Conservation (phyloP, 2,329 filamentous ascomycete genomes). For the Clarireedia monteithiana region DNA sequence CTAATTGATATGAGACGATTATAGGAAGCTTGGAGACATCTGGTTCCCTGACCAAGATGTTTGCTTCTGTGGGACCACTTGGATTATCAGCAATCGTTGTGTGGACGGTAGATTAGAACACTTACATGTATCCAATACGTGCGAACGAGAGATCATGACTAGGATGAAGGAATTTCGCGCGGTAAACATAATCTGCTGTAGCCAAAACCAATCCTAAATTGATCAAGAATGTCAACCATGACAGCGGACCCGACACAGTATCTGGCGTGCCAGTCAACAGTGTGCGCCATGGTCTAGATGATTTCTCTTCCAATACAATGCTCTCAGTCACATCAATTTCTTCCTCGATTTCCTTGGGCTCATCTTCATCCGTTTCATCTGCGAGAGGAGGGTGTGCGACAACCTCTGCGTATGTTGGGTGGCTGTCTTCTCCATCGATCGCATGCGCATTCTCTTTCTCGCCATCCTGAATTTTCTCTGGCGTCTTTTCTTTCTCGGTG, state of each 20-base stretch:
- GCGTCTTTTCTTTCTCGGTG: constrained; percentile 35
- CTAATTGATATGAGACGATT: constrained; percentile 57
- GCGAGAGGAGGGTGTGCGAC: constrained; percentile 19
- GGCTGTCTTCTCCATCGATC: constrained; percentile 16
- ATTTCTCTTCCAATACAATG: constrained; percentile 49
- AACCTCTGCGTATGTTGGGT: constrained; percentile 16
- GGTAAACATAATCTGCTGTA: constrained; percentile 70
- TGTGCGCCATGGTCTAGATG: constrained; percentile 51
- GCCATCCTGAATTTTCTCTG: no score
- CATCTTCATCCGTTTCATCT: constrained; percentile 23
- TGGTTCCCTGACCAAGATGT: constrained; percentile 78
- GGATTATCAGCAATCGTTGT: not conserved
- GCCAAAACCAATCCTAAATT: constrained; percentile 64
- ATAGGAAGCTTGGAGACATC: constrained; percentile 67
- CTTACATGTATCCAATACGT: constrained; percentile 70
- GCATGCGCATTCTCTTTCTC: no score
- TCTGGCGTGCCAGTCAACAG: constrained; percentile 72
- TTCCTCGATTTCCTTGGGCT: constrained; percentile 34
- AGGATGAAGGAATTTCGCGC: constrained; percentile 61
- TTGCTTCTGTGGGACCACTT: constrained; percentile 64
- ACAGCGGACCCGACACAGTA: constrained; percentile 57
- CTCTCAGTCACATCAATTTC: constrained; percentile 58
- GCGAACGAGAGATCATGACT: constrained; percentile 75
- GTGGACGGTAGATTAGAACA: not conserved
- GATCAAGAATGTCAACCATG: constrained; percentile 59